Evolutionary conservation across 2,329 filamentous ascomycete species (phyloP).

Genomic region (Neopestalotiopsis sp.): DNA sequence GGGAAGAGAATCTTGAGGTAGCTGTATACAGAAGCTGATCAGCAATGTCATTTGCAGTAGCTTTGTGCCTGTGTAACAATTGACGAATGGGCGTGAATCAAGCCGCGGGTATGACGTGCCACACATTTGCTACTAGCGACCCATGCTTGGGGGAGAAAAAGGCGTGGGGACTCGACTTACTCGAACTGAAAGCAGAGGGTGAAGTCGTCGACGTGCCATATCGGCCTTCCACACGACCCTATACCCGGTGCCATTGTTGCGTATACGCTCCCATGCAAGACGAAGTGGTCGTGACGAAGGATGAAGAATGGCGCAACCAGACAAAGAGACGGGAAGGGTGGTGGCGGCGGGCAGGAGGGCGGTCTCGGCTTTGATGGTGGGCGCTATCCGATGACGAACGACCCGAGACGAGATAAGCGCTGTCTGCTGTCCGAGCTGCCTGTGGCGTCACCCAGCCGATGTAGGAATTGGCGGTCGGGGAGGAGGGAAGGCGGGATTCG

Average conservation of each 20-base stretch:
- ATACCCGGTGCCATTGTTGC: constrained; percentile 41
- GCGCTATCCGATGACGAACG: constrained; percentile 8
- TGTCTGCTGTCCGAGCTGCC: neutral
- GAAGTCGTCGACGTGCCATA: constrained; percentile 70
- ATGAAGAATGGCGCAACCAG: constrained; percentile 3
- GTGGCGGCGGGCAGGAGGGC: constrained; percentile 1
- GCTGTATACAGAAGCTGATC: constrained; percentile 47
- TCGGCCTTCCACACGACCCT: constrained; percentile 60
- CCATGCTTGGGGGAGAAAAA: neutral
- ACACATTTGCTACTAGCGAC: neutral
- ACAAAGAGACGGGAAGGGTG: neutral
- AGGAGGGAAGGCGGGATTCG: neutral
- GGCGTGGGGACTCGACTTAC: constrained; percentile 58
- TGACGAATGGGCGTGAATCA: neutral
- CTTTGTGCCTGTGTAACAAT: neutral
- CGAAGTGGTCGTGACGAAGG: neutral
- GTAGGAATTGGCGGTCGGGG: neutral
- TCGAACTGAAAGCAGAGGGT: constrained; percentile 68
- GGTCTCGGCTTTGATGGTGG: neutral
- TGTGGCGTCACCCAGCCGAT: neutral
- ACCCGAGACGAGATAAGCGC: constrained; percentile 1
- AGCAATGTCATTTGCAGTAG: neutral
- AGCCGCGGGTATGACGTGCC: constrained; percentile 8
- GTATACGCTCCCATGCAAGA: neutral
- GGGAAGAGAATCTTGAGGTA: constrained; percentile 84